Percentiles rank a stretch among this genome's conserved stretches.
phyloP scores from a whole-genome alignment of 495 filamentous ascomycete genomes.

The Choiromyces venosus region DNA sequence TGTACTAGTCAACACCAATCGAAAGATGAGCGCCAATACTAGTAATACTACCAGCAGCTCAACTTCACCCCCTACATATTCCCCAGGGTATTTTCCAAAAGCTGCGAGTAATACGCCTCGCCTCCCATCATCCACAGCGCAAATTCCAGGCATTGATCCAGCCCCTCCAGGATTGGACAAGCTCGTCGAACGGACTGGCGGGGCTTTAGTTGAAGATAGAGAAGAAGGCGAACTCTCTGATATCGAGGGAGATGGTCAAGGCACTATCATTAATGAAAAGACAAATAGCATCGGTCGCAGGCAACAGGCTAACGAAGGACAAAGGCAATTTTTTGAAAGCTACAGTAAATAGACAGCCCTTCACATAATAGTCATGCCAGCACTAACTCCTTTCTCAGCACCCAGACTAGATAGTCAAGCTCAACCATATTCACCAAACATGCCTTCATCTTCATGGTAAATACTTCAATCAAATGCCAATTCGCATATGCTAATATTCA shows the following conservation, averaged over 20 bases:
- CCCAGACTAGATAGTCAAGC: not conserved
- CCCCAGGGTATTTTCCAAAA: conserved; percentile 28
- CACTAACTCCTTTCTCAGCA: not conserved
- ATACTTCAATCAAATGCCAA: not conserved
- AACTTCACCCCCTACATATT: conserved; percentile 27
- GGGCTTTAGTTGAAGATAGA: conserved; percentile 27
- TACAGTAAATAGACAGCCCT: not conserved
- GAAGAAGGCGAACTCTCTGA: conserved; percentile 42
- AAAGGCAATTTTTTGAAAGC: not conserved
- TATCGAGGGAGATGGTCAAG: conserved; percentile 12
- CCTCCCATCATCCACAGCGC: conserved; percentile 15
- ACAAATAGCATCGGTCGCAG: conserved; percentile 10
- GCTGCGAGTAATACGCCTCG: conserved; percentile 18
- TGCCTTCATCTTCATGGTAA: not conserved
- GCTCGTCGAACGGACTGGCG: conserved; percentile 6
- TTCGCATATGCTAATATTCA: not conserved
- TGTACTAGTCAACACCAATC: conserved; percentile 23
- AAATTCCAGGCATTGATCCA: conserved; percentile 16
- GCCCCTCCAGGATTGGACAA: conserved; percentile 18
- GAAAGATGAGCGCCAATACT: conserved; percentile 30
- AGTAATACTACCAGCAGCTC: conserved; percentile 20
- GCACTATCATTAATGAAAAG: not conserved
- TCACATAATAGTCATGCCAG: not conserved
- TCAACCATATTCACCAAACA: not conserved
- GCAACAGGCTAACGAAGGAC: conserved; percentile 22